Evolutionary conservation across 768 basidiomycete species (phyloP), one percentile per base, ranked within the genome.

Genomic region (Suillus placidus): DNA sequence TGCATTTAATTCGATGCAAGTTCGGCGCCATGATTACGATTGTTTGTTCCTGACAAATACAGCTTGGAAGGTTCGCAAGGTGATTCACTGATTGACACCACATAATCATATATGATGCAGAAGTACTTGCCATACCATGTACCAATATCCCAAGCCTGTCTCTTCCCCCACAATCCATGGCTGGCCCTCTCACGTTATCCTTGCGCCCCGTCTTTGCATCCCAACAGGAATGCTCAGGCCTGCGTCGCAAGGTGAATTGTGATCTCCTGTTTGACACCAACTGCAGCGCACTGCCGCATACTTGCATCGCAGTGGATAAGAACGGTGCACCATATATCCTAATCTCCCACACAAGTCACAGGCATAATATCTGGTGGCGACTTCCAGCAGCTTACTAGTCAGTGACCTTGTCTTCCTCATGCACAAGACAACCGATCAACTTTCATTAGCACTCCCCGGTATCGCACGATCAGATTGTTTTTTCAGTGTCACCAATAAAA

Each of bases 131-230:
- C 26, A 51, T 16, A 30, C 7, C 26, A 8, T 30, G 26, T 4
- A 30, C 8, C 30, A 16, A 32, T 52, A 51, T 9, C 18, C 51
- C 32, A 54, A 52, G 7, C 16, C 16, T 52, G 16, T 52, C 8
- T 30, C 8, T 52, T 4, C 23, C 13, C 26, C 9, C 26, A 51
- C 49, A 30, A 26, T 51, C 6, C 47, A 14, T 49, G 6, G n/a
- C 26, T 51, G 23, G n/a, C n/a, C 20, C 47, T 47, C n/a, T 52
- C 51, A 16, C 26, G 16, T 18, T 6, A 18, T 54, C 18, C 30
- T 54, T 54, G 52, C 5, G 52, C 52, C 52, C 30, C 30, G 52
- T 54, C 52, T 54, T 54, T 54, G 52, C 52, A 54, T 54, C 32
- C 52, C 52, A 54, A n/a, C 26, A 18, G 52, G 4, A 54, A 54